phyloP scores from a whole-genome alignment of 1,284 basidiomycete genomes.

The Cryptococcus hybrid region DNA sequence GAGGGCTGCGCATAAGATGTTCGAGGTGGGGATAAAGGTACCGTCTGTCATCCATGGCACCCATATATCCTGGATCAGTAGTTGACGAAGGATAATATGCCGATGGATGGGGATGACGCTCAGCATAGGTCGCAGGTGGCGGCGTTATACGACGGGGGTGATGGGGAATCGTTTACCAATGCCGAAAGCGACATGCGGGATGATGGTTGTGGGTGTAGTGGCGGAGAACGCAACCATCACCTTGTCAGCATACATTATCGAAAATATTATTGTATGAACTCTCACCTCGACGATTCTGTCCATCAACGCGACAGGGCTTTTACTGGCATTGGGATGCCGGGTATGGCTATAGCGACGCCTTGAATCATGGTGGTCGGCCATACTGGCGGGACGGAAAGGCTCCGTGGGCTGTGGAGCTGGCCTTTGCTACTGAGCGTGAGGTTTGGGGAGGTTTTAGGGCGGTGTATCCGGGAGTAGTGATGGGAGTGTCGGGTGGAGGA shows the following conservation, averaged over 20 bases:
- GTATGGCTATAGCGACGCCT: background rate
- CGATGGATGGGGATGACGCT: background rate
- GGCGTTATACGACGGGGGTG: background rate
- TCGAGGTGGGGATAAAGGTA: background rate
- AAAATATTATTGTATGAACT: too few relatives aligned
- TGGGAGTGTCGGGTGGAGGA: background rate
- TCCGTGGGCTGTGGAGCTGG: too few relatives aligned
- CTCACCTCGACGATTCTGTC: background rate
- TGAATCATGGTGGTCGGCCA: background rate
- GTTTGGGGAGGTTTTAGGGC: background rate
- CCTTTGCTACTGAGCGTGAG: background rate
- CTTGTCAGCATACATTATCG: background rate
- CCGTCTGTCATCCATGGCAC: background rate
- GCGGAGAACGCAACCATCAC: background rate
- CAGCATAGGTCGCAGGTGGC: background rate
- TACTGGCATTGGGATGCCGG: background rate
- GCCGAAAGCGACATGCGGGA: background rate
- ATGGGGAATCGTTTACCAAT: background rate
- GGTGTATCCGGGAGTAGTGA: background rate
- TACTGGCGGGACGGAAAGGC: background rate
- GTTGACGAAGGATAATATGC: background rate
- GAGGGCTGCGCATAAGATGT: too few relatives aligned
- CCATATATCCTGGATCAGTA: background rate
- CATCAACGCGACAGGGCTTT: background rate
- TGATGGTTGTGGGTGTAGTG: background rate